These are phyloP conservation scores for Pichia phayaonensis DNA, from an alignment of 805 yeast genomes.

Conservation along the genomic window DNA sequence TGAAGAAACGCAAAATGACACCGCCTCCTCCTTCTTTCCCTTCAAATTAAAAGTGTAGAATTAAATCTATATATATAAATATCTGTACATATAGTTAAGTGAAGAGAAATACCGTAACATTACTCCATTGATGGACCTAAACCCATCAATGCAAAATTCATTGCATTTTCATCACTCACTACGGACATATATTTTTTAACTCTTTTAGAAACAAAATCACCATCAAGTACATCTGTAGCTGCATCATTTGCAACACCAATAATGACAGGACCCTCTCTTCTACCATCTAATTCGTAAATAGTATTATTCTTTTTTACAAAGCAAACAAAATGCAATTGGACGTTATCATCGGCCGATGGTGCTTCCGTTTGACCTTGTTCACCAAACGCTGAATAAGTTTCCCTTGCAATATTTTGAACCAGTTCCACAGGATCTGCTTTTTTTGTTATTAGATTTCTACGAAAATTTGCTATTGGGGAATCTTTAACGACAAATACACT, in stretches of 20 bases:
- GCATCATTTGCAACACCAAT: conserved; percentile 24
- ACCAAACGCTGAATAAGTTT: conserved; percentile 37
- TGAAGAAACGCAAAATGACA: neutral
- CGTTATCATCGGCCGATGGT: conserved; percentile 47
- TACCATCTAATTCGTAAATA: conserved; percentile 82
- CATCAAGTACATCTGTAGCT: conserved; percentile 44
- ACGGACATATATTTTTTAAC: conserved; percentile 61
- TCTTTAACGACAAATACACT: conserved; percentile 36
- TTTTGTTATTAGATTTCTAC: conserved; percentile 16
- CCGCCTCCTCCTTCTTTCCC: neutral
- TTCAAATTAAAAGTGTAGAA: neutral
- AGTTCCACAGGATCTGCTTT: conserved; percentile 16
- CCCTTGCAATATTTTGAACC: conserved; percentile 19
- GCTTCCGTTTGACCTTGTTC: conserved; percentile 59
- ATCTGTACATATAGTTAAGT: neutral
- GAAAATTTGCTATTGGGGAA: conserved; percentile 22
- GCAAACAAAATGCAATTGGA: conserved; percentile 71
- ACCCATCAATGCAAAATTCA: conserved; percentile 73
- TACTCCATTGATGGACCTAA: conserved; percentile 43
- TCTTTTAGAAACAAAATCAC: conserved; percentile 41
- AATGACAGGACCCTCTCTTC: conserved; percentile 68
- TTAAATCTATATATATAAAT: too few relatives aligned
- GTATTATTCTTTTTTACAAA: conserved; percentile 49
- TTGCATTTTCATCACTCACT: conserved; percentile 50
- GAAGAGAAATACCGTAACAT: neutral